Conservation (phyloP, 169 alveolate species). For the Plasmodium gonderi region DNA sequence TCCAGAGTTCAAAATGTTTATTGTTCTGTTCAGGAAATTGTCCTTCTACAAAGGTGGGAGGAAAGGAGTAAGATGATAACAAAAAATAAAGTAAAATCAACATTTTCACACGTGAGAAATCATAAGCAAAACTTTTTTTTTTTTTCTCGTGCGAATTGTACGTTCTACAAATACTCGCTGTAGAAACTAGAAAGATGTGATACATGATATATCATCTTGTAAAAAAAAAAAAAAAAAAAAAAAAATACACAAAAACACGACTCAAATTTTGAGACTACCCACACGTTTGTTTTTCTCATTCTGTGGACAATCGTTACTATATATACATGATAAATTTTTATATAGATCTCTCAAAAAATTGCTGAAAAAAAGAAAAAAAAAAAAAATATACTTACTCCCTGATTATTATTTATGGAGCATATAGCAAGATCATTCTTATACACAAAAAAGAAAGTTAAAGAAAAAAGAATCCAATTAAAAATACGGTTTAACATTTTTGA, state of each 20-base stretch:
- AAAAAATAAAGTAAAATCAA: neutral
- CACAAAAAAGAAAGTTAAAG: neutral
- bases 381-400: conserved; percentile 3
- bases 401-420: conserved; percentile 16
- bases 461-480: neutral
- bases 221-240: too few species aligned
- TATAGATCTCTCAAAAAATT: neutral
- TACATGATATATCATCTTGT: too few species aligned
- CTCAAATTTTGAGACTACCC: too few species aligned
- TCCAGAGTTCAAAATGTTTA: conserved; percentile 56
- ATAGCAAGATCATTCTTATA: neutral
- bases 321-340: too few species aligned
- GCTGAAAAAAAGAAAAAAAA: neutral
- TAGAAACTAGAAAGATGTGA: too few species aligned
- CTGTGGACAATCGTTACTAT: too few species aligned
- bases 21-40: conserved; percentile 47
- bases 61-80: neutral
- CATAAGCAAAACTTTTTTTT: too few species aligned
- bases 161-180: too few species aligned
- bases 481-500: neutral
- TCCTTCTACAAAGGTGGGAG: conserved; percentile 14
- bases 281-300: too few species aligned
- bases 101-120: neutral
- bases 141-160: too few species aligned
- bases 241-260: too few species aligned